A percentile compares a stretch with the other conserved stretches of the same genome.
phyloP scores from a whole-genome alignment of 2,329 filamentous ascomycete species.

The Bipolaris oryzae region DNA sequence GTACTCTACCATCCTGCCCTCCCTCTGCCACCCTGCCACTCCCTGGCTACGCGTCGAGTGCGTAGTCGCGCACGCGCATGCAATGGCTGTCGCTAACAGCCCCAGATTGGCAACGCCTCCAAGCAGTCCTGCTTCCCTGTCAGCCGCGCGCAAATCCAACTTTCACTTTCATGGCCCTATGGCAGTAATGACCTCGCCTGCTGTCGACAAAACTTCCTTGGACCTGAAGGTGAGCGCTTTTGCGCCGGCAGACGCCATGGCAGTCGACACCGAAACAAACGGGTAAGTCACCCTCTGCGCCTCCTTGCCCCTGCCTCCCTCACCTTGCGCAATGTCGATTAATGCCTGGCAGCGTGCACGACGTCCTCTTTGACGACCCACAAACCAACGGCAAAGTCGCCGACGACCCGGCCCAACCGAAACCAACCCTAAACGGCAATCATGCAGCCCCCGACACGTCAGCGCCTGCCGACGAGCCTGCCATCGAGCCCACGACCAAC shows the following conservation, averaged over 20 bases:
- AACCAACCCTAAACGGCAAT: conserved; percentile 42
- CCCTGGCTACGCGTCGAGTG: conserved; percentile 22
- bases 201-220: conserved; percentile 46
- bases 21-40: conserved; percentile 7
- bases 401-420: conserved; percentile 29
- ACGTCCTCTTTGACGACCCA: conserved; percentile 47
- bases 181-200: conserved; percentile 50
- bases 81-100: conserved; percentile 23
- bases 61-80: conserved; percentile 24
- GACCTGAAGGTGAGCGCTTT: conserved; percentile 60
- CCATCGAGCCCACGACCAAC: conserved; percentile 49
- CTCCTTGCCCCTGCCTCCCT: conserved; percentile 17
- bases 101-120: conserved; percentile 20
- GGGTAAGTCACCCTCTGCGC: conserved; percentile 60
- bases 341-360: conserved; percentile 35
- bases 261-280: conserved; percentile 61
- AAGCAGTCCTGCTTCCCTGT: conserved; percentile 12
- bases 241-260: conserved; percentile 57
- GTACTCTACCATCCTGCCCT: neutral
- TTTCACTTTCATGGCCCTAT: conserved; percentile 46
- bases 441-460: conserved; percentile 30
- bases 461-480: conserved; percentile 20
- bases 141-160: conserved; percentile 32
- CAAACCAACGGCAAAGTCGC: conserved; percentile 24
- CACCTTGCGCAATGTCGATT: conserved; percentile 19